Conservation (phyloP, 768 basidiomycete genomes). For the Punctularia strigosozonata region DNA sequence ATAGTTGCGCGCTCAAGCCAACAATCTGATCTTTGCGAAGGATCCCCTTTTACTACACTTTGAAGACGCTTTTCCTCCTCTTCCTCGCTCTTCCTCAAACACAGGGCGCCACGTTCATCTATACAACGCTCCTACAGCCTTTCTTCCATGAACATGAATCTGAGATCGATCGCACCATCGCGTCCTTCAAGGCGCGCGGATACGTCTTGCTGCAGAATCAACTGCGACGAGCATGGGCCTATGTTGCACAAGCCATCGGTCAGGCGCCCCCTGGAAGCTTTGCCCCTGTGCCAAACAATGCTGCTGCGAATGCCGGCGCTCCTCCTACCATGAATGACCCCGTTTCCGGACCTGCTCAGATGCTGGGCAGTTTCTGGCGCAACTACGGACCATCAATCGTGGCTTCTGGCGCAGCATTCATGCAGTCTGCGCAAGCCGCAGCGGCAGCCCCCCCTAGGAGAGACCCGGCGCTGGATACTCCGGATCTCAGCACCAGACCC, state of each 20-base stretch:
- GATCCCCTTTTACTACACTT: conserved; percentile 80
- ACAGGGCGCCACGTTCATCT: conserved; percentile 78
- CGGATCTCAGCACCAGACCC: conserved; percentile 12
- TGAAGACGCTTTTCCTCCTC: conserved; percentile 78
- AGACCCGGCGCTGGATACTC: conserved; percentile 14
- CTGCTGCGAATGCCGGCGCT: conserved; percentile 16
- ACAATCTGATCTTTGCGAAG: conserved; percentile 24
- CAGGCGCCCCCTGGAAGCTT: conserved; percentile 23
- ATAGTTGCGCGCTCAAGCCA: not conserved
- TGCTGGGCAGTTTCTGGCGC: conserved; percentile 61
- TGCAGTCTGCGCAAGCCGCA: conserved; percentile 38
- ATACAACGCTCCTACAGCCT: conserved; percentile 67
- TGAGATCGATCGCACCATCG: conserved; percentile 75
- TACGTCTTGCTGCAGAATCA: conserved; percentile 58
- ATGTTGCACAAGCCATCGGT: conserved; percentile 36
- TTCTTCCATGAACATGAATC: conserved; percentile 74
- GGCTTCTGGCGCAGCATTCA: conserved; percentile 52
- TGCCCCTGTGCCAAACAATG: conserved; percentile 12
- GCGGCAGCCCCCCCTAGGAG: conserved; percentile 19
- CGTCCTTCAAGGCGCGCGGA: conserved; percentile 43
- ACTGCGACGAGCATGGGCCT: conserved; percentile 54
- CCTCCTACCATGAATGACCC: conserved; percentile 41
- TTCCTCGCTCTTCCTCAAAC: conserved; percentile 89
- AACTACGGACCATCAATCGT: conserved; percentile 66
- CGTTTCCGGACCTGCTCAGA: conserved; percentile 50